Evolutionary conservation across 176 grass and related monocot species (phyloP).

Genomic region (Tillandsia leiboldiana): DNA sequence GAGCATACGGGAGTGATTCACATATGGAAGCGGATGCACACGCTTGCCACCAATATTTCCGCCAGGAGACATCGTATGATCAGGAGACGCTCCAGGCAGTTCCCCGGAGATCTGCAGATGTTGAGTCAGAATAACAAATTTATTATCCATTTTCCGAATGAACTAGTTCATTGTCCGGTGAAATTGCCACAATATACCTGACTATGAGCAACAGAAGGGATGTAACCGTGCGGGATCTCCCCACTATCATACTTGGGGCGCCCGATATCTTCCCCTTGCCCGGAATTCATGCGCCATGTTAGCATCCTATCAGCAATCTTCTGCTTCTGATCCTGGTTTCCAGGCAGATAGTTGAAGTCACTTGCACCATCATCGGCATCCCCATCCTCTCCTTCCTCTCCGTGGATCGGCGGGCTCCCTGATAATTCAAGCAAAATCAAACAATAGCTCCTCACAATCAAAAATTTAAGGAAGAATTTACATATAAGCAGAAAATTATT

Average conservation of each 20-base stretch:
- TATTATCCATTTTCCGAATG: not conserved
- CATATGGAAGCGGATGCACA: conserved; percentile 61
- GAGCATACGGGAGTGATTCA: conserved; percentile 61
- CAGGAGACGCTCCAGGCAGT: conserved; percentile 67
- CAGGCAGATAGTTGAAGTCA: conserved; percentile 57
- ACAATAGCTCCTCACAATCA: not conserved
- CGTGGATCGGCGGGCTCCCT: conserved; percentile 64
- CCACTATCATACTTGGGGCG: conserved; percentile 78
- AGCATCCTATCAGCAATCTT: conserved; percentile 83
- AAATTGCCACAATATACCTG: conserved; percentile 31
- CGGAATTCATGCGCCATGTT: conserved; percentile 55
- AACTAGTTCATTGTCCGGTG: not conserved
- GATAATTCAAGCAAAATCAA: conserved; percentile 11
- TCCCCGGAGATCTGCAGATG: conserved; percentile 67
- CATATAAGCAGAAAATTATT: not conserved
- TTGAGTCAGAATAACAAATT: not conserved
- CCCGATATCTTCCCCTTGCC: conserved; percentile 40
- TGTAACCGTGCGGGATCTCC: conserved; percentile 78
- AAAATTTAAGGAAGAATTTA: not conserved
- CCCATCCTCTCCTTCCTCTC: conserved; percentile 58
- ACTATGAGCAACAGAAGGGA: conserved; percentile 67
- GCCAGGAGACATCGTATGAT: conserved; percentile 84
- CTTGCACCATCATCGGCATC: conserved; percentile 64
- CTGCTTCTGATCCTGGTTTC: conserved; percentile 68
- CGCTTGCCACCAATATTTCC: conserved; percentile 70